Evolutionary conservation across 768 basidiomycete species (phyloP).

Genomic region (Rhodosporidiobolus sp.): DNA sequence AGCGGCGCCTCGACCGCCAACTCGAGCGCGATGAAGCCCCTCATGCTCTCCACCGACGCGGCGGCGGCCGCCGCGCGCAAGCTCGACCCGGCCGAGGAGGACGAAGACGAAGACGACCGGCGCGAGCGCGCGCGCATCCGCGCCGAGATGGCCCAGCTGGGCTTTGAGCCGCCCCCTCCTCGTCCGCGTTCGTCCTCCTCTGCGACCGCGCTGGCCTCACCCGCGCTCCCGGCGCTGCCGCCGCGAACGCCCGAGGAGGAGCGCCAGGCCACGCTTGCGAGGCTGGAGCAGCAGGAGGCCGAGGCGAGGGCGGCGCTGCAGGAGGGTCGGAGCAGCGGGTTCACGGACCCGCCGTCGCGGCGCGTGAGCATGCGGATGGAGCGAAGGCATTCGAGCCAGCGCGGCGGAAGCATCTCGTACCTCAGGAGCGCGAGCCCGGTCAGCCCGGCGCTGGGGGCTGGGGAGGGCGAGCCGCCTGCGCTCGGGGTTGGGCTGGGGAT

Average conservation of each 20-base stretch:
- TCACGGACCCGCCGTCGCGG: constrained; percentile 60
- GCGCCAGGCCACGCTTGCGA: constrained; percentile 60
- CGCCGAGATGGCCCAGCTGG: constrained; percentile 92
- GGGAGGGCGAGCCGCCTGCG: background rate
- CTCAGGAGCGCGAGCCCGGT: background rate
- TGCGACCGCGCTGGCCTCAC: constrained; percentile 42
- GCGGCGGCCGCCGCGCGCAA: constrained; percentile 51
- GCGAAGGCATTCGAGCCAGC: background rate
- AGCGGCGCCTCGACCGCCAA: constrained; percentile 61
- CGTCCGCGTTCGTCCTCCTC: constrained; percentile 58
- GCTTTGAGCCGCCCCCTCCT: constrained; percentile 57
- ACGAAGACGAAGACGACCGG: constrained; percentile 62
- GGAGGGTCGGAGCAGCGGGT: constrained; percentile 68
- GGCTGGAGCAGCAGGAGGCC: constrained; percentile 75
- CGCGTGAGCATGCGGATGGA: constrained; percentile 9
- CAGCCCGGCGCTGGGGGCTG: background rate
- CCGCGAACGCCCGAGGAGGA: constrained; percentile 51
- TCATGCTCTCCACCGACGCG: constrained; percentile 49
- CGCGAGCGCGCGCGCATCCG: constrained; percentile 76
- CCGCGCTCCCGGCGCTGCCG: constrained; percentile 49
- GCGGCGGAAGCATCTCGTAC: constrained; percentile 7
- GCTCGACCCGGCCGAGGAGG: constrained; percentile 13
- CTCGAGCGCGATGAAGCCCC: constrained; percentile 57
- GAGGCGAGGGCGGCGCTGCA: constrained; percentile 69
- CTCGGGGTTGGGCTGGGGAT: background rate